These are phyloP conservation scores for Capsicum rhomboideum DNA, from an alignment of 257 asterid species.

Conservation along the genomic window DNA sequence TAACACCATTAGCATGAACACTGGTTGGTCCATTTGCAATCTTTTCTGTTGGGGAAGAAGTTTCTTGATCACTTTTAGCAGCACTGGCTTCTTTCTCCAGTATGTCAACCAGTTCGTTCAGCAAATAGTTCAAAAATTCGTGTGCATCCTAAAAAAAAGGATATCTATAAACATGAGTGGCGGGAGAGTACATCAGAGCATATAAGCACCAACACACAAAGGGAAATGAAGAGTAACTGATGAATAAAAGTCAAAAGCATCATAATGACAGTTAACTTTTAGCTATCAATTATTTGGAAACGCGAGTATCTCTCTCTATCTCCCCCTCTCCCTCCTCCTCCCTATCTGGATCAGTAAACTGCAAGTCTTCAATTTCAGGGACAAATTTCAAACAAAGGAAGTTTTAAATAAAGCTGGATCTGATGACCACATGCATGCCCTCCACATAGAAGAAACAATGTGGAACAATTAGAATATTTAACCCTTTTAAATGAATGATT, in stretches of 20 bases:
- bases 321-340: background rate
- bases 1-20: constrained; percentile 34
- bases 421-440: background rate
- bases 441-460: background rate
- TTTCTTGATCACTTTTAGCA: constrained; percentile 51
- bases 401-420: background rate
- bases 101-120: constrained; percentile 83
- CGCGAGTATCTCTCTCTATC: background rate
- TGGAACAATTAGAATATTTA: background rate
- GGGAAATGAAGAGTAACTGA: background rate
- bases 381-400: background rate
- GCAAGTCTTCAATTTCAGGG: background rate
- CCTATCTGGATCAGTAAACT: background rate
- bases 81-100: constrained; percentile 71
- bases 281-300: background rate
- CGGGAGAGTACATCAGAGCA: constrained; percentile 5
- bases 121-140: constrained; percentile 79
- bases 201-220: background rate
- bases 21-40: constrained; percentile 59
- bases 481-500: too few relatives aligned
- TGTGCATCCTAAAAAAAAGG: constrained; percentile 63
- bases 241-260: background rate
- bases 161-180: background rate
- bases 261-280: background rate
- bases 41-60: constrained; percentile 36